A percentile compares a stretch with the other conserved stretches of the same genome.
Evolutionary conservation across 169 alveolate genomes (phyloP).

Genomic region (Cryptosporidium bovis): DNA sequence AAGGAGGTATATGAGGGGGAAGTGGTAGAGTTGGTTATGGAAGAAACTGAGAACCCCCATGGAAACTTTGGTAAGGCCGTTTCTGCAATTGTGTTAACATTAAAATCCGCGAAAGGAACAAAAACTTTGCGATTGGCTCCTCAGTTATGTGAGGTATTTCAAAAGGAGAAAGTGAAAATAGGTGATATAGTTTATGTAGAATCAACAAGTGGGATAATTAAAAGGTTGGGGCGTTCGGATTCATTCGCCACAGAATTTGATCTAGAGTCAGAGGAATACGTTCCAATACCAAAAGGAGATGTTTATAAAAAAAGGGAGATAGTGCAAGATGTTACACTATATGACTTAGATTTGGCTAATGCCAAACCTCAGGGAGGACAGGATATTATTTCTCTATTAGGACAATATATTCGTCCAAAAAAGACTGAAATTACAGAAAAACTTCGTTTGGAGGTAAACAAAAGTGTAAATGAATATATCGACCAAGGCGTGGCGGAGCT

Average conservation of each 20-base stretch:
- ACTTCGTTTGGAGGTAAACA: slow-evolving; percentile 97
- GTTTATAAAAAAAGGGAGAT: slow-evolving; percentile 99
- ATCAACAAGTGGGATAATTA: slow-evolving; percentile 96
- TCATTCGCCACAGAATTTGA: slow-evolving; percentile 98
- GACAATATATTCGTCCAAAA: slow-evolving; percentile 95
- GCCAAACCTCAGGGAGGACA: slow-evolving; percentile 98
- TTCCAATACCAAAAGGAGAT: slow-evolving; percentile 99
- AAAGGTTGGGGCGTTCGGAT: slow-evolving; percentile 98
- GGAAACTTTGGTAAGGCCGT: slow-evolving; percentile 85
- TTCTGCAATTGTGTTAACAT: slow-evolving; percentile 92
- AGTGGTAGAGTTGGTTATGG: slow-evolving; percentile 95
- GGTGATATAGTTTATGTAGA: slow-evolving; percentile 98
- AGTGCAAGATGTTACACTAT: slow-evolving; percentile 98
- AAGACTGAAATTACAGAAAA: slow-evolving; percentile 99
- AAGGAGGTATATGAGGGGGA: slow-evolving; percentile 99
- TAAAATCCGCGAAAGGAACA: slow-evolving; percentile 97
- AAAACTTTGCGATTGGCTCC: slow-evolving; percentile 98
- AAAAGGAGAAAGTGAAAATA: slow-evolving; percentile 95
- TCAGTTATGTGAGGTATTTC: slow-evolving; percentile 95
- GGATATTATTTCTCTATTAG: slow-evolving; percentile 96
- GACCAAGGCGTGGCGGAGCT: slow-evolving; percentile 99
- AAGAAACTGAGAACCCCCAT: slow-evolving; percentile 91
- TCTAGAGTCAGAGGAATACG: slow-evolving; percentile 99
- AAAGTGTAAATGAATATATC: slow-evolving; percentile 96
- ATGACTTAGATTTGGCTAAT: slow-evolving; percentile 99